These are phyloP conservation scores for Arabis alpina DNA, from an alignment of 345 rosid species.

Conservation along the genomic window DNA sequence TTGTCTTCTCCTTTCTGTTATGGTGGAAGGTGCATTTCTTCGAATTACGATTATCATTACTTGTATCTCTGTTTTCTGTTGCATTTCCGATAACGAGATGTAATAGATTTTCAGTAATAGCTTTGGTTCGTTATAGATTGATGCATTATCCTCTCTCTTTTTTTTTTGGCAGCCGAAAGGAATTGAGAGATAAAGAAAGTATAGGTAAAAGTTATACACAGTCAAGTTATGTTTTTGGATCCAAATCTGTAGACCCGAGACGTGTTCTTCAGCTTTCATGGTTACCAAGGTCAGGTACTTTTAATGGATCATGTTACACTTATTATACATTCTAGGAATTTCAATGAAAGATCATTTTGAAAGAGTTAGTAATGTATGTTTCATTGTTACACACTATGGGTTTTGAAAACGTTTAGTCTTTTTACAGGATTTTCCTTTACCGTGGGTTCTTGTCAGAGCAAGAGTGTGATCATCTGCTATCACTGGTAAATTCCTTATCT, in stretches of 20 bases:
- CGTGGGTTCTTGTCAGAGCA: conserved; percentile 65
- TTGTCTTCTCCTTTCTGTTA: conserved; percentile 18
- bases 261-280: conserved; percentile 75
- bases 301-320: not conserved
- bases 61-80: not conserved
- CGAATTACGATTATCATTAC: not conserved
- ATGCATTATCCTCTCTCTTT: not conserved
- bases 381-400: conserved; percentile 10
- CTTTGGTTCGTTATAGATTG: not conserved
- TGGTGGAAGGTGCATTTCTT: conserved; percentile 14
- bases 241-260: conserved; percentile 61
- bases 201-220: conserved; percentile 25
- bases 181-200: conserved; percentile 56
- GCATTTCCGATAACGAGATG: not conserved
- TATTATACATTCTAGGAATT: too few species aligned
- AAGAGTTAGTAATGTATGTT: not conserved
- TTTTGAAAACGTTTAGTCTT: conserved; percentile 43
- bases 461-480: conserved; percentile 79
- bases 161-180: conserved; percentile 60
- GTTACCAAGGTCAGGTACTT: conserved; percentile 97
- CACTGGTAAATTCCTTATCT: conserved; percentile 53
- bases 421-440: conserved; percentile 71
- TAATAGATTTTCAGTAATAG: not conserved
- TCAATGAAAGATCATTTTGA: not conserved
- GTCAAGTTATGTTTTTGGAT: conserved; percentile 40